phyloP scores from a whole-genome alignment of 371 early-diverging fungal species.

The Umbelopsis sp. region DNA sequence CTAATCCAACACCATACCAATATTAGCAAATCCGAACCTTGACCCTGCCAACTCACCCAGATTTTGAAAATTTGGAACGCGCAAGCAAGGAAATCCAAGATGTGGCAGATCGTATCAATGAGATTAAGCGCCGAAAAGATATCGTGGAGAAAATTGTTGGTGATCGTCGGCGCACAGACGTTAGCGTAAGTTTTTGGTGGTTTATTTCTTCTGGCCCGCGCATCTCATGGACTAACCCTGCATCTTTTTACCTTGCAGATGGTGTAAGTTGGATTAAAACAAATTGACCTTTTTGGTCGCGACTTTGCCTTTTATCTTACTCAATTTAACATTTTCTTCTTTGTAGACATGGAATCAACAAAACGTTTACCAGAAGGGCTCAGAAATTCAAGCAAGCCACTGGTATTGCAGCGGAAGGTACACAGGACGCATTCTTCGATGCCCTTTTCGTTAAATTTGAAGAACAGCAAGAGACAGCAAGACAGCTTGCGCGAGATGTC shows the following conservation, averaged over 20 bases:
- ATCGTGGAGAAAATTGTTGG: conserved; percentile 80
- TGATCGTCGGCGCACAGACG: conserved; percentile 66
- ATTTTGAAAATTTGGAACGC: conserved; percentile 52
- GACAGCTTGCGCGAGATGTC: conserved; percentile 57
- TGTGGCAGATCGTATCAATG: conserved; percentile 84
- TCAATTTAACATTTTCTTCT: neutral
- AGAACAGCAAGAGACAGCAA: conserved; percentile 55
- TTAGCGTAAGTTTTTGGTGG: conserved; percentile 48
- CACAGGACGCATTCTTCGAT: conserved; percentile 63
- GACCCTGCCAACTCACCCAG: conserved; percentile 63
- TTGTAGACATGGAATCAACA: conserved; percentile 73
- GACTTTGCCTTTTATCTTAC: too few relatives aligned
- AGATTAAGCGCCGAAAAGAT: conserved; percentile 83
- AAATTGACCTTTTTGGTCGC: neutral
- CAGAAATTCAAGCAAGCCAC: conserved; percentile 38
- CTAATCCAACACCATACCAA: neutral
- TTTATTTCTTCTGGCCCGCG: neutral
- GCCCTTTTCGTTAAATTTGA: conserved; percentile 64
- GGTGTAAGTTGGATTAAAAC: neutral
- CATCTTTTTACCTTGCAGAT: neutral
- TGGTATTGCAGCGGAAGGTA: conserved; percentile 45
- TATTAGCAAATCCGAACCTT: conserved; percentile 64
- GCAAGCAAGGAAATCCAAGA: conserved; percentile 56
- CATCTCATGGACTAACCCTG: neutral
- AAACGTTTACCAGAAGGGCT: conserved; percentile 68